phyloP scores from a whole-genome alignment of 2,329 filamentous ascomycete species.

The Fusarium oxysporum region DNA sequence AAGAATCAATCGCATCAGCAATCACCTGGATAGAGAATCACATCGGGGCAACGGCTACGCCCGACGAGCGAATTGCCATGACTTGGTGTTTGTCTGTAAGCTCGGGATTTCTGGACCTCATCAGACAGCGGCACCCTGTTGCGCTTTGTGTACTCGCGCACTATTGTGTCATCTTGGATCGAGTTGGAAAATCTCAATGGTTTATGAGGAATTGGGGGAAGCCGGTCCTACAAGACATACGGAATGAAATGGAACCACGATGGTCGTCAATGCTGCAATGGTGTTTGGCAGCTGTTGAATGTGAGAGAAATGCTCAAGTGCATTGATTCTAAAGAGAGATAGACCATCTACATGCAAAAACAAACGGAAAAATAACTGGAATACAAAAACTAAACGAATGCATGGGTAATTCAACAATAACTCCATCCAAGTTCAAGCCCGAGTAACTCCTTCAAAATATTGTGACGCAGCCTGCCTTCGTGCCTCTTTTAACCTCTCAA shows the following conservation, averaged over 20 bases:
- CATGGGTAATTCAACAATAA: neutral
- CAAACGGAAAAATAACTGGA: neutral
- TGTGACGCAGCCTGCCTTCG: neutral
- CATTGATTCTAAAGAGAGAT: neutral
- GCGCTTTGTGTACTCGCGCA: slow-evolving; percentile 28
- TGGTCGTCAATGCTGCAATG: slow-evolving; percentile 22
- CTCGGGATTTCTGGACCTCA: slow-evolving; percentile 29
- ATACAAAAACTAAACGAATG: neutral
- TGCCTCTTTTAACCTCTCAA: neutral
- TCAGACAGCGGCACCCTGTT: slow-evolving; percentile 24
- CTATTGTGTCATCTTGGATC: slow-evolving; percentile 31
- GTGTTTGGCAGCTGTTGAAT: slow-evolving; percentile 22
- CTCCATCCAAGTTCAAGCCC: neutral
- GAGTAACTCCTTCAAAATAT: neutral
- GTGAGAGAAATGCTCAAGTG: neutral
- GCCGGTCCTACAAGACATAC: slow-evolving; percentile 15
- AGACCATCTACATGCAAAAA: neutral
- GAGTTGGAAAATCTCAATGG: slow-evolving; percentile 18
- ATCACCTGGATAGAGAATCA: slow-evolving; percentile 10
- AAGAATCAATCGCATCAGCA: neutral
- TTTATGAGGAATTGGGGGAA: slow-evolving; percentile 31
- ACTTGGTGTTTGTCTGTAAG: slow-evolving; percentile 28
- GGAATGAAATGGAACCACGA: neutral
- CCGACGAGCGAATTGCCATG: slow-evolving; percentile 21
- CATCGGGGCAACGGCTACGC: neutral